phyloP scores from a whole-genome alignment of 208 protist species.

The Wallacemonas rigidus region DNA sequence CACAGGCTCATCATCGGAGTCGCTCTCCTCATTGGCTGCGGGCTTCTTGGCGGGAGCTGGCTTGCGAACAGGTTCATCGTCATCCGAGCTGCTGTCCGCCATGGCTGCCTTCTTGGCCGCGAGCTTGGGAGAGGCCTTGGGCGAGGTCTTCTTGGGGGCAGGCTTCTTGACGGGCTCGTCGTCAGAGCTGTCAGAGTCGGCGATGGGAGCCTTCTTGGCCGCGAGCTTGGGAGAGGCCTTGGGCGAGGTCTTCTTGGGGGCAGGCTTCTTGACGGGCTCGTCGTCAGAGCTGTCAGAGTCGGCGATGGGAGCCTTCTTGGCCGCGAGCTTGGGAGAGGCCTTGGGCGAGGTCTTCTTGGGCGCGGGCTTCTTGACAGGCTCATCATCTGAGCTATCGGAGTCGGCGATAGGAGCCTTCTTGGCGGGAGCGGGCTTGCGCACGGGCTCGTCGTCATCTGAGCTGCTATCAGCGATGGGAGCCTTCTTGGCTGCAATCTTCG shows the following conservation, averaged over 20 bases:
- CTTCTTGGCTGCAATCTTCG: slow-evolving; percentile 50
- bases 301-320: slow-evolving; percentile 31
- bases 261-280: slow-evolving; percentile 48
- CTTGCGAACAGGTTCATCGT: slow-evolving; percentile 31
- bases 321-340: too few species aligned
- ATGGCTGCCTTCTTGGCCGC: slow-evolving; percentile 35
- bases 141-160: slow-evolving; percentile 36
- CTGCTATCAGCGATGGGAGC: slow-evolving; percentile 27
- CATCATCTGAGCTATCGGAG: slow-evolving; percentile 38
- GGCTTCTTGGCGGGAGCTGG: slow-evolving; percentile 17
- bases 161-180: slow-evolving; percentile 59
- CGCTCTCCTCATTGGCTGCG: slow-evolving; percentile 17
- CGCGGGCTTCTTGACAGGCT: slow-evolving; percentile 38
- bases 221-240: slow-evolving; percentile 33
- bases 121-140: slow-evolving; percentile 34
- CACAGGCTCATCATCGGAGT: slow-evolving; percentile 30
- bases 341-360: slow-evolving; percentile 20
- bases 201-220: slow-evolving; percentile 31
- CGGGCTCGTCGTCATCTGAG: slow-evolving; percentile 27
- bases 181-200: slow-evolving; percentile 34
- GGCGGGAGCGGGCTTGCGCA: slow-evolving; percentile 24
- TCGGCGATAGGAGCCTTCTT: slow-evolving; percentile 31
- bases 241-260: slow-evolving; percentile 33
- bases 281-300: slow-evolving; percentile 46
- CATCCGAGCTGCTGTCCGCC: slow-evolving; percentile 21